These are phyloP conservation scores for Amanita pseudoporphyria DNA, from an alignment of 768 basidiomycete genomes.

Conservation along the genomic window DNA sequence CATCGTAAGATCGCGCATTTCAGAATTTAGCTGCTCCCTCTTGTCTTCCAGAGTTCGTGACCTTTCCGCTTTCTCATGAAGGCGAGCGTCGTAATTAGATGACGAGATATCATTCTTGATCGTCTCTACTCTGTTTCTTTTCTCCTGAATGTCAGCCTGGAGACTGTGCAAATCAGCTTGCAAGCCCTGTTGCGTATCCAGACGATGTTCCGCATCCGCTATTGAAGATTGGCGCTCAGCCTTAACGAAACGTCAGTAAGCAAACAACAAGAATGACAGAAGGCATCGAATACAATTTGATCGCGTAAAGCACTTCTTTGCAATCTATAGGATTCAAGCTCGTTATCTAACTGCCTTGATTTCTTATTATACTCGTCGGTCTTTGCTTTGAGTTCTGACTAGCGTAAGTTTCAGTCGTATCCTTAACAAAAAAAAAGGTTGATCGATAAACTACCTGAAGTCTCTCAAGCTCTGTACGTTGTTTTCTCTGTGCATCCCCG, in stretches of 20 bases:
- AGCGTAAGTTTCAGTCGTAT: neutral
- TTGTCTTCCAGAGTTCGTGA: slow-evolving; percentile 56
- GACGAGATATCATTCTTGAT: slow-evolving; percentile 46
- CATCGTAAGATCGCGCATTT: slow-evolving; percentile 58
- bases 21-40: slow-evolving; percentile 59
- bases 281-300: slow-evolving; percentile 37
- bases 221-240: slow-evolving; percentile 43
- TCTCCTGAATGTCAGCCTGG: slow-evolving; percentile 61
- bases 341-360: slow-evolving; percentile 45
- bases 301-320: slow-evolving; percentile 42
- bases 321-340: slow-evolving; percentile 42
- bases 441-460: slow-evolving; percentile 43
- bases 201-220: slow-evolving; percentile 36
- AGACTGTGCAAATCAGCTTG: slow-evolving; percentile 44
- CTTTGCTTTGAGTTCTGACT: slow-evolving; percentile 47
- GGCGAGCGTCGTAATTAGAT: slow-evolving; percentile 55
- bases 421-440: neutral
- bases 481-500: slow-evolving; percentile 49
- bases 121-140: slow-evolving; percentile 49
- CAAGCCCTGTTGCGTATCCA: slow-evolving; percentile 49
- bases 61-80: slow-evolving; percentile 44
- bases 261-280: neutral
- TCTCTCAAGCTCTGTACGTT: slow-evolving; percentile 54
- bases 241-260: slow-evolving; percentile 19
- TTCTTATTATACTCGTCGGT: slow-evolving; percentile 60